These are phyloP conservation scores for Boletus sp. DNA, from an alignment of 768 basidiomycete genomes.

Conservation along the genomic window DNA sequence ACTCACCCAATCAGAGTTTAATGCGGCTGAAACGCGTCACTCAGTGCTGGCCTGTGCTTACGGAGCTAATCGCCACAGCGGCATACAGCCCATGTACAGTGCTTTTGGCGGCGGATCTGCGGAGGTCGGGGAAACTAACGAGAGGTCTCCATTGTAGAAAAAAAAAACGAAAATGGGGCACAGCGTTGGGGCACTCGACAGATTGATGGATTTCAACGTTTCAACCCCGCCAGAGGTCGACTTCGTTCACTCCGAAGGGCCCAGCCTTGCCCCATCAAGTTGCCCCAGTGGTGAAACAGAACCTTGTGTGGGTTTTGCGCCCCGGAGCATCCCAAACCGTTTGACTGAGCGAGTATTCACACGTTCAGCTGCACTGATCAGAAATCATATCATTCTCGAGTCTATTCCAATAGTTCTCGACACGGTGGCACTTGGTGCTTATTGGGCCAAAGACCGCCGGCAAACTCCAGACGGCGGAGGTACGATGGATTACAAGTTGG, in stretches of 20 bases:
- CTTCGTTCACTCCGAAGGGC: background rate
- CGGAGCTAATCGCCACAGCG: constrained; percentile 9
- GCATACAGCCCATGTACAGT: background rate
- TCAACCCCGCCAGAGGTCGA: background rate
- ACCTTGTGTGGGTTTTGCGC: constrained; percentile 12
- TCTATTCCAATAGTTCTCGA: constrained; percentile 13
- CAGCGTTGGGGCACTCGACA: background rate
- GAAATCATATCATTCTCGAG: constrained; percentile 1
- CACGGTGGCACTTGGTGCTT: constrained; percentile 4
- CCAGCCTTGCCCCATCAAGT: constrained; percentile 8
- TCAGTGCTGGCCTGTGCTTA: constrained; percentile 9
- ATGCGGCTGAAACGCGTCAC: constrained; percentile 26
- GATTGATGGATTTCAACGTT: background rate
- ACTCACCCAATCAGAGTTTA: constrained; percentile 14
- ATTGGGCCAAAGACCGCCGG: constrained; percentile 5
- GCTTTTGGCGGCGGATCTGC: constrained; percentile 17
- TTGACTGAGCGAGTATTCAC: constrained; percentile 5
- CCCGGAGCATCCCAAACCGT: background rate
- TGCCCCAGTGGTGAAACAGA: constrained; percentile 7
- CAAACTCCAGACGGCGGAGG: constrained; percentile 14
- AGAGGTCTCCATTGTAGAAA: background rate
- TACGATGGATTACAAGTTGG: constrained; percentile 3
- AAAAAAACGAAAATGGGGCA: background rate
- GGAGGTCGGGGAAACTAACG: constrained; percentile 1
- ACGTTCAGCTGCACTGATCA: constrained; percentile 9